These are phyloP conservation scores for Capsella bursapastoris DNA, from an alignment of 345 rosid genomes.

Conservation along the genomic window DNA sequence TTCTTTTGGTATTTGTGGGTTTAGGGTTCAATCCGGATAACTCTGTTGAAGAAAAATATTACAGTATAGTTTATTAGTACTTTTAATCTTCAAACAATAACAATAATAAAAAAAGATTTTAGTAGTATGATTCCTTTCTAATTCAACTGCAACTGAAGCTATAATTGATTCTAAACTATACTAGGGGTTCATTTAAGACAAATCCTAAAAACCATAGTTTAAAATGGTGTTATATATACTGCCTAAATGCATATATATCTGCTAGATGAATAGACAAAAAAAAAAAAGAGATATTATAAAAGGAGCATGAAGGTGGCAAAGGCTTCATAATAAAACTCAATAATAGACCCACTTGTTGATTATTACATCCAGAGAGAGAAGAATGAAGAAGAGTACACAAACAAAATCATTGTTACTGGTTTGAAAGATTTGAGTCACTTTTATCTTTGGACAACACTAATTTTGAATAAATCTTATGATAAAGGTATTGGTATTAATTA, in stretches of 20 bases:
- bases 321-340: slow-evolving; percentile 36
- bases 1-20: too few relatives aligned
- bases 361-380: slow-evolving; percentile 21
- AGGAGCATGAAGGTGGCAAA: slow-evolving; percentile 26
- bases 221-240: not conserved
- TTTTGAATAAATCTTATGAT: not conserved
- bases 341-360: slow-evolving; percentile 45
- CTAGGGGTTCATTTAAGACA: not conserved
- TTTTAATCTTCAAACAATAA: too few relatives aligned
- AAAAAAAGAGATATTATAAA: not conserved
- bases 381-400: slow-evolving; percentile 37
- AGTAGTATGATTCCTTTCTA: too few relatives aligned
- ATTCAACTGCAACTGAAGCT: too few relatives aligned
- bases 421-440: slow-evolving; percentile 23
- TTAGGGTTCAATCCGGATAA: too few relatives aligned
- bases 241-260: not conserved
- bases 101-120: too few relatives aligned
- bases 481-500: slow-evolving; percentile 10
- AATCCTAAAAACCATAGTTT: not conserved
- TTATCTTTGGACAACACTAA: slow-evolving; percentile 14
- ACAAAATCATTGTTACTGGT: slow-evolving; percentile 23
- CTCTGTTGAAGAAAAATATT: too few relatives aligned
- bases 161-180: too few relatives aligned
- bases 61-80: too few relatives aligned
- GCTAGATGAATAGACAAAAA: not conserved